Conservation (phyloP, 2,329 filamentous ascomycete species). For the Penicillium concentricum region DNA sequence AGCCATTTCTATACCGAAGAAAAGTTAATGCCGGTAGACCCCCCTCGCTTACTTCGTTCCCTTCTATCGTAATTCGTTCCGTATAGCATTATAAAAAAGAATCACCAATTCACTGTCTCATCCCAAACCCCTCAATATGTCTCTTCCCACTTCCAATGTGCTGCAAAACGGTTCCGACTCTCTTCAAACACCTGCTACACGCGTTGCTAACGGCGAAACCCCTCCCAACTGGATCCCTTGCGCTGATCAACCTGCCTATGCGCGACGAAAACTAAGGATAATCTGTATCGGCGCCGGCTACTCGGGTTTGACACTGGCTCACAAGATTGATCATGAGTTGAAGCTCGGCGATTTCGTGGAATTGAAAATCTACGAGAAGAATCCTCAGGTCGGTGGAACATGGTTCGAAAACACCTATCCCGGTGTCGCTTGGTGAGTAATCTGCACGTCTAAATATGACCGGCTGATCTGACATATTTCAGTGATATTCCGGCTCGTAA, state of each 20-base stretch:
- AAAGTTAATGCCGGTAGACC: background rate
- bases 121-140: background rate
- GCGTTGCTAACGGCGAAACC: background rate
- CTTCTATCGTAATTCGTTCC: background rate
- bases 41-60: background rate
- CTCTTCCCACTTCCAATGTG: background rate
- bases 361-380: constrained; percentile 16
- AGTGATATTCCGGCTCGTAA: constrained; percentile 31
- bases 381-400: constrained; percentile 13
- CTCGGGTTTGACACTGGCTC: constrained; percentile 20
- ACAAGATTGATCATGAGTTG: constrained; percentile 21
- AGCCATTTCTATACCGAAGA: background rate
- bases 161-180: background rate
- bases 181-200: background rate
- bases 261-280: constrained; percentile 1
- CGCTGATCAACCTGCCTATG: background rate
- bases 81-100: background rate
- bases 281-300: constrained; percentile 23
- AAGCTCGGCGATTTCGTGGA: constrained; percentile 7
- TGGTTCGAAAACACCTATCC: constrained; percentile 22
- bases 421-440: constrained; percentile 28
- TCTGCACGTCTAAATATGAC: background rate
- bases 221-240: background rate
- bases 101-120: background rate
- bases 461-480: background rate